These are phyloP conservation scores for Scenedesmus sp. DNA, from an alignment of 163 green algal genomes.

Conservation along the genomic window DNA sequence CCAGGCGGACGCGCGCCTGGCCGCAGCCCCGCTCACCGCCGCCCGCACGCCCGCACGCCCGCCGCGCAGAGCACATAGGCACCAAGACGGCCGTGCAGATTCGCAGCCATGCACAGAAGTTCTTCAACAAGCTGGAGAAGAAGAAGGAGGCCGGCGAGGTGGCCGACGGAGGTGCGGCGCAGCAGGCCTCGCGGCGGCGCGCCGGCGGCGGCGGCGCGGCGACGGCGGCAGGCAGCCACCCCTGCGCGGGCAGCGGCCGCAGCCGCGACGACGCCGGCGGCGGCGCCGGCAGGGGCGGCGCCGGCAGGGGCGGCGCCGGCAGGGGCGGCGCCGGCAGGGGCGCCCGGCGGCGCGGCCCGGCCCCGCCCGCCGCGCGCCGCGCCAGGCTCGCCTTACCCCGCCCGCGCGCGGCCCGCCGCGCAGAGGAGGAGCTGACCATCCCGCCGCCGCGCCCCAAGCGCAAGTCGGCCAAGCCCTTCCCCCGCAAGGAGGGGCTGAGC, in stretches of 20 bases:
- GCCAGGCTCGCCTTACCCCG: too few relatives aligned
- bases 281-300: neutral
- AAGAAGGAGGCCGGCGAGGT: slow-evolving; percentile 57
- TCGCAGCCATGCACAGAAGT: slow-evolving; percentile 96
- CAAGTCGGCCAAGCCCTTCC: slow-evolving; percentile 83
- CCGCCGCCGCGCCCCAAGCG: slow-evolving; percentile 89
- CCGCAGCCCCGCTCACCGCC: too few relatives aligned
- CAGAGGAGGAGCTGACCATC: slow-evolving; percentile 70
- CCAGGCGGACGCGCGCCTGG: too few relatives aligned
- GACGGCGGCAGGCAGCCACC: too few relatives aligned
- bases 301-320: neutral
- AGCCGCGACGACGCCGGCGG: neutral
- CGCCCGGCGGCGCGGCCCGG: too few relatives aligned
- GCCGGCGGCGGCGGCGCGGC: too few relatives aligned
- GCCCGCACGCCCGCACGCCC: too few relatives aligned
- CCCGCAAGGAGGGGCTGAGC: slow-evolving; percentile 64
- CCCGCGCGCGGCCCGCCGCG: too few relatives aligned
- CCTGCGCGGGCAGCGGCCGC: slow-evolving; percentile 12
- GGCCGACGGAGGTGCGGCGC: slow-evolving; percentile 45
- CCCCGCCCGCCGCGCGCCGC: too few relatives aligned
- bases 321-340: too few relatives aligned
- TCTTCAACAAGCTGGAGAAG: slow-evolving; percentile 92
- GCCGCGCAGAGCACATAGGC: slow-evolving; percentile 89
- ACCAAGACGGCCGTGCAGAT: slow-evolving; percentile 97
- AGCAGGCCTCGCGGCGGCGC: neutral